Base-by-base conservation (phyloP, 305 asterid species). In the Rubia balearica region DNA sequence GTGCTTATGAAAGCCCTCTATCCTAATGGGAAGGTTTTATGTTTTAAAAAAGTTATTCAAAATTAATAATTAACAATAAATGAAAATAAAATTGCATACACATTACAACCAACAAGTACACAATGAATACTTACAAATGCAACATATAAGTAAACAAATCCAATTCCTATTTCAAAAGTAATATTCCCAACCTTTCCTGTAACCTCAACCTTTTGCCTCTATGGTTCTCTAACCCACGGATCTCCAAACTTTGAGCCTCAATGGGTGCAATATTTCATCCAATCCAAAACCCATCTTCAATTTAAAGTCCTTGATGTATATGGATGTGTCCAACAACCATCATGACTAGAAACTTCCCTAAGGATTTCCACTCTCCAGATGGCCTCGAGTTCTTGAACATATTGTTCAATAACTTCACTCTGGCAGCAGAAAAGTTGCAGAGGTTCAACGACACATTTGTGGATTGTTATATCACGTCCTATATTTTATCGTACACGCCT, bases 321-420 rank as follows among this genome's bases (percentile, higher is more conserved):
- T 92, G 1, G 96, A 90, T 75, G 55, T 92, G 72, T 87, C 96
- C 0, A 43, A 51, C 43, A 90, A 92, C 70, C 83, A 62, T n/a
- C 1, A 76, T 92, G 67, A 70, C 65, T 5, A 96, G 96, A 19
- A 77, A 79, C 49, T 93, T 93, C 40, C 89, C 94, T 1, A 40
- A 57, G n/a, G 96, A 93, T 81, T 84, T 92, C 7, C 94, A 95
- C 11, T 77, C 84, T 4, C 80, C 88, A 10, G 63, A 11, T 5
- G 69, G 73, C 41, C 82, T 90, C 42, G 74, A 73, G 7, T 89
- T 82, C 80, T 77, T 93, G 84, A 93, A 90, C 70, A 80, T 85
- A 78, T 93, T 97, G 22, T 86, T 75, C 80, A 93, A 93, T 56
- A 83, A 86, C 69, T 81, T 93, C 27, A 81, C 89, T 3, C 9